A percentile compares a stretch with the other conserved stretches of the same genome.
phyloP scores from a whole-genome alignment of 2,329 filamentous ascomycete species.

The Monosporascus sp. region DNA sequence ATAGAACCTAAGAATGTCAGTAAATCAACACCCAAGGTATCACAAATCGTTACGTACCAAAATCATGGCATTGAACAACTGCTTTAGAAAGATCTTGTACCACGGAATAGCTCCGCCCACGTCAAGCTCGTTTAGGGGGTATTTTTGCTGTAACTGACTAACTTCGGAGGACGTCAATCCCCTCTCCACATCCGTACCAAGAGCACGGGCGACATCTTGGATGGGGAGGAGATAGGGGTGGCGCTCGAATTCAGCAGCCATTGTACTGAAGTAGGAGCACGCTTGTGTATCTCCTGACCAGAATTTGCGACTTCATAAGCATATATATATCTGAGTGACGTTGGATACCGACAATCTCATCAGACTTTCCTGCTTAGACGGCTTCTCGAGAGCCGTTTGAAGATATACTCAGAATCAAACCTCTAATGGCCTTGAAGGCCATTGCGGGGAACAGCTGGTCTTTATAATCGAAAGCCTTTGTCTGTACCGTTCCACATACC shows the following conservation, averaged over 20 bases:
- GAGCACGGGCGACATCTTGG: constrained; percentile 56
- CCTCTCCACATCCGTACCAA: constrained; percentile 60
- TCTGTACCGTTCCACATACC: neutral
- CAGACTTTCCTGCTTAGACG: neutral
- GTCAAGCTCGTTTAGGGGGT: constrained; percentile 66
- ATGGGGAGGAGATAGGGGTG: constrained; percentile 58
- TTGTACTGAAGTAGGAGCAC: constrained; percentile 19
- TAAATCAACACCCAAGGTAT: constrained; percentile 2
- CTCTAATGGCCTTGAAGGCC: neutral
- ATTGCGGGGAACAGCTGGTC: neutral
- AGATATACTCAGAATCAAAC: neutral
- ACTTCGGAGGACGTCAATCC: constrained; percentile 60
- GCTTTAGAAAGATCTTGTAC: constrained; percentile 68
- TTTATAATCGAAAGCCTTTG: neutral
- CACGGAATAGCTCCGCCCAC: constrained; percentile 61
- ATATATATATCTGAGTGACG: neutral
- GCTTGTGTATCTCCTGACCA: constrained; percentile 5
- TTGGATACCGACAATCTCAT: neutral
- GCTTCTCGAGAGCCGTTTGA: neutral
- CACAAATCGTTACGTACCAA: constrained; percentile 41
- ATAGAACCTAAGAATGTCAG: constrained; percentile 58
- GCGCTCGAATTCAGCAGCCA: constrained; percentile 42
- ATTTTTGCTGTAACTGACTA: constrained; percentile 48
- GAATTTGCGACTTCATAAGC: constrained; percentile 10
- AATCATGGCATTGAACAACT: constrained; percentile 74